phyloP scores from a whole-genome alignment of 2,329 filamentous ascomycete genomes.

The Phialophora tarda region DNA sequence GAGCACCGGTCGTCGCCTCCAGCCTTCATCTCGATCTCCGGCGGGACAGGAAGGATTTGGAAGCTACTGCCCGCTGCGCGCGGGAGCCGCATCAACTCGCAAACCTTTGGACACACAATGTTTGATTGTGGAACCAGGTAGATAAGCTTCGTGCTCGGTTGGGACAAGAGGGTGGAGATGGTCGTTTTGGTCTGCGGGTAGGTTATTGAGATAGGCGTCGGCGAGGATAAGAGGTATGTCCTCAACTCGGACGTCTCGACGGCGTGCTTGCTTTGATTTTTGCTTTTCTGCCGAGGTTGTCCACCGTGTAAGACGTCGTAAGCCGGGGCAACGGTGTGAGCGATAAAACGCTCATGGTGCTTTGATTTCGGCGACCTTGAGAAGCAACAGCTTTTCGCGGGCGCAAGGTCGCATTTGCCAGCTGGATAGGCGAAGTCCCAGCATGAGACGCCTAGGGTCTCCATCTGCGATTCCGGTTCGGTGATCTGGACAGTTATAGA shows the following conservation, averaged over 20 bases:
- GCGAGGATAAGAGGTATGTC: constrained; percentile 30
- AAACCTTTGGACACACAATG: constrained; percentile 24
- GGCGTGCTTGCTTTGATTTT: constrained; percentile 7
- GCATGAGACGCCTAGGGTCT: constrained; percentile 24
- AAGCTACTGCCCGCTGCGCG: constrained; percentile 22
- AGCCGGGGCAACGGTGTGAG: background rate
- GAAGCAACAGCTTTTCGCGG: constrained; percentile 12
- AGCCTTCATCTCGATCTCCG: constrained; percentile 12
- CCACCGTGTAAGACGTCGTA: background rate
- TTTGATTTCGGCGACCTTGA: constrained; percentile 1
- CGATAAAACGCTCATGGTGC: constrained; percentile 2
- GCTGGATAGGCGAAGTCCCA: constrained; percentile 33
- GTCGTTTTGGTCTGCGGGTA: constrained; percentile 25
- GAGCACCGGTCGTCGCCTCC: background rate
- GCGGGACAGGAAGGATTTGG: constrained; percentile 27
- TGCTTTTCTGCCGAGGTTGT: constrained; percentile 3
- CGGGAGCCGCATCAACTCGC: constrained; percentile 24
- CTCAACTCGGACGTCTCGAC: background rate
- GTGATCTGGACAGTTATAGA: background rate
- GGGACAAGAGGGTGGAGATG: constrained; percentile 27
- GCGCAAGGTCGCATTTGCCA: constrained; percentile 19
- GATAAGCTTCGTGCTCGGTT: constrained; percentile 25
- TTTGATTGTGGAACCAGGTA: constrained; percentile 28
- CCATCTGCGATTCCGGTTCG: constrained; percentile 12
- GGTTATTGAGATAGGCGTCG: constrained; percentile 11